Evolutionary conservation across 2,329 filamentous ascomycete genomes (phyloP), one percentile per base, ranked within the genome.

Genomic region (Aschersonia sp.): DNA sequence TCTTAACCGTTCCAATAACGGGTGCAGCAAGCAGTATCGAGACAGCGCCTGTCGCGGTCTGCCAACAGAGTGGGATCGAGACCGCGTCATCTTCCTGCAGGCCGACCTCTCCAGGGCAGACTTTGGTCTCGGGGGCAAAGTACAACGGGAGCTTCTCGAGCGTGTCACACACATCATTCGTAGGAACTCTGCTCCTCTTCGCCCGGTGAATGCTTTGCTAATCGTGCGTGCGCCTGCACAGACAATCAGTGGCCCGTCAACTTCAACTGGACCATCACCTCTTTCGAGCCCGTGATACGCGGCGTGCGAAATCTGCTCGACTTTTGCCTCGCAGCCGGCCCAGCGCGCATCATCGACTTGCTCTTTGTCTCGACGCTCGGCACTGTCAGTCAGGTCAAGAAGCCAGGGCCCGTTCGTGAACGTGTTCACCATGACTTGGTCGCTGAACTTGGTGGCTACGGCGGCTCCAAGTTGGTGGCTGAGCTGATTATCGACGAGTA

Each of bases 401-500:
- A 14, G 12, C 22, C 39, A 9, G 40, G 43, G 22, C 30, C 40
- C 8, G 22, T 22, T 22, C 22, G 22, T 22, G 46, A 47, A 30
- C 30, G 22, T 12, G n/a, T 39, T 9, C 42, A 42, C 46, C 12
- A 43, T 11, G 39, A 43, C 10, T 9, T 42, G 22, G n/a, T 14
- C 40, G 40, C 39, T 10, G 30, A 30, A 31, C 22, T 32, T 6
- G 40, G 30, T n/a, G 46, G 46, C 7, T 47, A 47, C 29, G 12
- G 7, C 33, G 39, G n/a, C 14, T 47, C 46, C 30, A 47, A 47
- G 30, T 12, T 43, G 12, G 22, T 47, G n/a, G 44, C 44, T 3
- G 44, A 77, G 0, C 22, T 22, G 22, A 22, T 22, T 22, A 22
- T 22, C 22, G 22, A 22, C 22, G 22, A 22, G 22, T 22, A 22